Percentiles rank a stretch among this genome's conserved stretches.
These are phyloP conservation scores for Sarocladiaceae sp. DNA, from an alignment of 2,329 filamentous ascomycete species.

Conservation along the genomic window DNA sequence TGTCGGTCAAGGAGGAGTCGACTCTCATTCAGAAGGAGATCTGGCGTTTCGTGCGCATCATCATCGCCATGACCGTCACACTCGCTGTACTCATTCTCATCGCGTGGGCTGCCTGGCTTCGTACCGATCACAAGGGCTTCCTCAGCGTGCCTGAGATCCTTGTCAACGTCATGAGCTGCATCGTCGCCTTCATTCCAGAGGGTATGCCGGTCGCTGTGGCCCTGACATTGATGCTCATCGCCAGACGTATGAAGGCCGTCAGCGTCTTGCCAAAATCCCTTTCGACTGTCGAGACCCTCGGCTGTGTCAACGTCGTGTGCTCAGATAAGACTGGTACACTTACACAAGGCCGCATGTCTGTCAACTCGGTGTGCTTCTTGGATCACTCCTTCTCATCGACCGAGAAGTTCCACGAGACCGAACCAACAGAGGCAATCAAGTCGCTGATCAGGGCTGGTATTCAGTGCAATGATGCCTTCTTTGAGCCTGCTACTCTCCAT, in stretches of 20 bases:
- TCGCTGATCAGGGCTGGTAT: slow-evolving; percentile 24
- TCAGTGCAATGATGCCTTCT: slow-evolving; percentile 36
- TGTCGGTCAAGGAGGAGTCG: slow-evolving; percentile 28
- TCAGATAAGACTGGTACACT: slow-evolving; percentile 57
- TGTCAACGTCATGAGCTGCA: slow-evolving; percentile 38
- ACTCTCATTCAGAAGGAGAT: slow-evolving; percentile 37
- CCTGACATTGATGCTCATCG: slow-evolving; percentile 35
- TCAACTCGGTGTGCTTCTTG: slow-evolving; percentile 30
- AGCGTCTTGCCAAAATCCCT: slow-evolving; percentile 36
- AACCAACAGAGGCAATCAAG: slow-evolving; percentile 13
- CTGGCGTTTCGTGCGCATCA: slow-evolving; percentile 35
- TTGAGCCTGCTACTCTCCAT: slow-evolving; percentile 30
- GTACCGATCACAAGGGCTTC: slow-evolving; percentile 27
- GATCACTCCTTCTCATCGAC: slow-evolving; percentile 22
- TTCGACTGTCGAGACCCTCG: slow-evolving; percentile 71
- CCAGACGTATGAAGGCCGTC: slow-evolving; percentile 34
- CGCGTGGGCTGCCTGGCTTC: slow-evolving; percentile 37
- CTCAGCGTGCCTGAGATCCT: slow-evolving; percentile 37
- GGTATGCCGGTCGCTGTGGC: slow-evolving; percentile 33
- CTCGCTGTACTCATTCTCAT: slow-evolving; percentile 35
- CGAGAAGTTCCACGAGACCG: slow-evolving; percentile 18
- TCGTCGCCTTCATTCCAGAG: slow-evolving; percentile 34
- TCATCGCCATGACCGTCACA: slow-evolving; percentile 30
- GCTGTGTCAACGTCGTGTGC: slow-evolving; percentile 66
- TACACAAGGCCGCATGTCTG: slow-evolving; percentile 39